Conservation (phyloP, 352 stramenopile genomes). For the Phytophthora pseudosyringae region DNA sequence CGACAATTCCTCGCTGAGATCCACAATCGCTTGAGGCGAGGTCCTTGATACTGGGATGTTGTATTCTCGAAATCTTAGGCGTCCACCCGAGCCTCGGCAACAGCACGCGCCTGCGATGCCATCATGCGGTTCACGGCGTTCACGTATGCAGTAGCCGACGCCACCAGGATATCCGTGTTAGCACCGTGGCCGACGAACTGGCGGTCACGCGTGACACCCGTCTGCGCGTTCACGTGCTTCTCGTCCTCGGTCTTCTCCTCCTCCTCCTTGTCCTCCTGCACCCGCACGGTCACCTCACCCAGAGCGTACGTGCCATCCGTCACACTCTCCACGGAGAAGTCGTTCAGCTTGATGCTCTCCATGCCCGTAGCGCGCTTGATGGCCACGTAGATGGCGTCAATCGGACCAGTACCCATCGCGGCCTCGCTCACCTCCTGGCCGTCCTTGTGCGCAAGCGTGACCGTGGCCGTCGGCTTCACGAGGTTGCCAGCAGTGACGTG, state of each 20-base stretch:
- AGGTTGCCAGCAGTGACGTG: slow-evolving; percentile 91
- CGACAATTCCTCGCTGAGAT: slow-evolving; percentile 14
- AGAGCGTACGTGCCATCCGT: slow-evolving; percentile 88
- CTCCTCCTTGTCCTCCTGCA: slow-evolving; percentile 70
- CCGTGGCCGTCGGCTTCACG: slow-evolving; percentile 91
- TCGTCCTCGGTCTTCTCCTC: slow-evolving; percentile 56
- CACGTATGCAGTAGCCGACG: slow-evolving; percentile 88
- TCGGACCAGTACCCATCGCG: slow-evolving; percentile 86
- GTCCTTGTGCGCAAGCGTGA: slow-evolving; percentile 90
- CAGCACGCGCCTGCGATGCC: slow-evolving; percentile 63
- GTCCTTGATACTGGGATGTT: slow-evolving; percentile 31
- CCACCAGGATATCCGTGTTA: slow-evolving; percentile 91
- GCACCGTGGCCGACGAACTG: slow-evolving; percentile 91
- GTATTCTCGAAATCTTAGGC: slow-evolving; percentile 43
- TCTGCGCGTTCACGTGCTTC: slow-evolving; percentile 89
- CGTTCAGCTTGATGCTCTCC: slow-evolving; percentile 85
- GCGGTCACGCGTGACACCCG: slow-evolving; percentile 73
- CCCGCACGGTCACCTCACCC: slow-evolving; percentile 87
- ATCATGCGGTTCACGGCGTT: slow-evolving; percentile 90
- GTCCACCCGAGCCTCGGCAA: slow-evolving; percentile 41
- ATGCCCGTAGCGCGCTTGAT: slow-evolving; percentile 87
- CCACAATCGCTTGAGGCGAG: slow-evolving; percentile 8
- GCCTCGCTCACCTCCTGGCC: slow-evolving; percentile 90
- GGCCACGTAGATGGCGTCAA: slow-evolving; percentile 89
- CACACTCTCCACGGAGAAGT: slow-evolving; percentile 90